Conservation (phyloP, 106 monocot species). For the Dendrobium officinale region DNA sequence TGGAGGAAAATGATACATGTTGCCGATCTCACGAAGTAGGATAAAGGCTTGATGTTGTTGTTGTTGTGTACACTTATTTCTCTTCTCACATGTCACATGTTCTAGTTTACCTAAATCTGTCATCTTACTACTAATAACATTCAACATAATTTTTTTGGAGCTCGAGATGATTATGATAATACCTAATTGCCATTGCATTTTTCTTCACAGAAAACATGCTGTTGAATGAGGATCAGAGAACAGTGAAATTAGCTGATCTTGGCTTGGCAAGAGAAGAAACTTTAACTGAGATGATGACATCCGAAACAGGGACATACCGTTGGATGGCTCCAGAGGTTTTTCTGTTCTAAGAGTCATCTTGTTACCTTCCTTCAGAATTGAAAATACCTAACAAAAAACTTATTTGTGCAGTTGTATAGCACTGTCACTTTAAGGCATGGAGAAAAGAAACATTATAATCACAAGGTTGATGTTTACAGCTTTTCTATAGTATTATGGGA, state of each 20-base stretch:
- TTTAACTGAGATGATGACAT: conserved; percentile 99
- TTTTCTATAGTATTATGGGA: conserved; percentile 98
- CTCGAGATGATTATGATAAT: neutral
- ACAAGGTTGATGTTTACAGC: conserved; percentile 98
- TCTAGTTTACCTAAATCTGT: neutral
- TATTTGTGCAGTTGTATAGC: conserved; percentile 70
- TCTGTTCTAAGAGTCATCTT: conserved; percentile 2
- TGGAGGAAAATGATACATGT: too few species aligned
- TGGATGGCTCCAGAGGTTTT: conserved; percentile 99
- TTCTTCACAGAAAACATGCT: conserved; percentile 69
- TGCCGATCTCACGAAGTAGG: too few species aligned
- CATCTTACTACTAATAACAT: neutral
- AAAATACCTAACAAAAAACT: neutral
- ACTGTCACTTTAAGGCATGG: conserved; percentile 98
- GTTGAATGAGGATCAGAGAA: conserved; percentile 82
- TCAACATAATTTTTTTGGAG: neutral
- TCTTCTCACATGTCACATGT: too few species aligned
- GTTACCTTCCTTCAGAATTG: conserved; percentile 3
- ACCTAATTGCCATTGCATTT: neutral
- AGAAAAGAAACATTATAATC: conserved; percentile 99
- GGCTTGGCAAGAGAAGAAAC: conserved; percentile 96
- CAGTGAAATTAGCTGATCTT: conserved; percentile 96
- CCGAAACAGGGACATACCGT: conserved; percentile 95
- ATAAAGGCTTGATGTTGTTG: too few species aligned
- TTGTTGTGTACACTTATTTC: too few species aligned